These are phyloP conservation scores for Globisporangium alternatum DNA, from an alignment of 352 stramenopile species.

Conservation along the genomic window DNA sequence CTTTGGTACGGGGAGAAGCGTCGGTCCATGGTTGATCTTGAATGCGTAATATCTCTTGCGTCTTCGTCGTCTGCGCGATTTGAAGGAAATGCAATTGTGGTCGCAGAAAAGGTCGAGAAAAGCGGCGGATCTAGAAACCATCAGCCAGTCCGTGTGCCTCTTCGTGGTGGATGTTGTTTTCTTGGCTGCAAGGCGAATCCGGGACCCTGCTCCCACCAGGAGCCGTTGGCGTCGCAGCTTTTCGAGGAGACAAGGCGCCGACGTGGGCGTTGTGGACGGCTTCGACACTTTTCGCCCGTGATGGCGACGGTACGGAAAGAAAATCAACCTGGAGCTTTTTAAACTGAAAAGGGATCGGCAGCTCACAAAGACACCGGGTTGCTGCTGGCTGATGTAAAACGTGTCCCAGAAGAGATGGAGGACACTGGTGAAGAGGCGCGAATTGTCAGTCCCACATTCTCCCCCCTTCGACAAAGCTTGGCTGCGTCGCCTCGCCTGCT, in stretches of 20 bases:
- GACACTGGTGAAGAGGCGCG: not conserved
- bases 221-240: slow-evolving; percentile 10
- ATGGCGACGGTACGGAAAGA: slow-evolving; percentile 2
- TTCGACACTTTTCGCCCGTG: not conserved
- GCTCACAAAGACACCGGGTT: not conserved
- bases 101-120: slow-evolving; percentile 16
- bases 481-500: too few species aligned
- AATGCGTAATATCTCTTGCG: slow-evolving; percentile 2
- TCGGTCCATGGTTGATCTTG: slow-evolving; percentile 11
- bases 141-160: slow-evolving; percentile 1
- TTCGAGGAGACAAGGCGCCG: slow-evolving; percentile 3
- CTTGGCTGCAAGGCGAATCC: slow-evolving; percentile 9
- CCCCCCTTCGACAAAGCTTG: not conserved
- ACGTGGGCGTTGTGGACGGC: not conserved
- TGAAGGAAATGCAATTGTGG: slow-evolving; percentile 19
- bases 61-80: slow-evolving; percentile 2
- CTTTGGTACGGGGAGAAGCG: slow-evolving; percentile 18
- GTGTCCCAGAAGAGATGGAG: not conserved
- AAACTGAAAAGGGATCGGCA: not conserved
- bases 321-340: not conserved
- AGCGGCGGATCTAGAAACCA: slow-evolving; percentile 7
- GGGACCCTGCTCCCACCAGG: not conserved
- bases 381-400: not conserved
- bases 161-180: not conserved
- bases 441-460: not conserved